Base-by-base conservation (phyloP, 352 stramenopile genomes). In the Achlya hypogyna region DNA sequence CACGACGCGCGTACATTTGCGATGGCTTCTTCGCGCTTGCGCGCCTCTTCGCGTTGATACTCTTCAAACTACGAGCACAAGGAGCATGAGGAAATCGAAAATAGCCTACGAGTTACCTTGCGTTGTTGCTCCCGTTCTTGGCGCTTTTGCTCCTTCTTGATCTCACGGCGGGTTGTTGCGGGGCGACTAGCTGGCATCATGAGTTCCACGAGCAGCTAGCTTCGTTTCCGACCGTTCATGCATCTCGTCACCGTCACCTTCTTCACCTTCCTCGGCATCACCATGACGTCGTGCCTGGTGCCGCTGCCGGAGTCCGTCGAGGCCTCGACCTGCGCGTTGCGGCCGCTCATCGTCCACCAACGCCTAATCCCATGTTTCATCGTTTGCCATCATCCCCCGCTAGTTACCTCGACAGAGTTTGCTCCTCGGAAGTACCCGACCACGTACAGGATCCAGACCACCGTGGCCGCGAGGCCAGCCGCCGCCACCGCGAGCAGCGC, bases 61-160 rank as follows among this genome's bases (percentile, higher is more conserved):
- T 89, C 79, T 54, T 89, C 80, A 71, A 87, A 90, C 81, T 91
- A 70, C 32, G 72, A 0, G 20, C 71, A 18, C 6, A 35, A 16
- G 53, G 40, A 28, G 12, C 25, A 54, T 53, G 8, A 29, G 0
- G 58, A 28, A 22, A 35, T 31, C 20, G 38, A 45, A 9, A 10
- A 18, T 10, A 3, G 6, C 2, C n/a, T 45, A 12, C 9, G 40
- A 27, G 72, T 1, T 69, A 90, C 84, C 64, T 69, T 74, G n/a
- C 84, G 84, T 59, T 88, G 69, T 35, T 88, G 77, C 68, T 92
- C 84, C 4, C 80, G 76, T 72, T 92, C 84, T 42, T 77, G 81
- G 60, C 78, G 80, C 72, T 90, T 89, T 8, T 87, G 72, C 52
- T 89, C 84, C 75, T 90, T 90, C 63, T 86, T 76, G 52, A 92